Percentiles rank a stretch among this genome's conserved stretches.
These are phyloP conservation scores for Trichoderma citrinoviride DNA, from an alignment of 2,329 filamentous ascomycete species.

Conservation along the genomic window DNA sequence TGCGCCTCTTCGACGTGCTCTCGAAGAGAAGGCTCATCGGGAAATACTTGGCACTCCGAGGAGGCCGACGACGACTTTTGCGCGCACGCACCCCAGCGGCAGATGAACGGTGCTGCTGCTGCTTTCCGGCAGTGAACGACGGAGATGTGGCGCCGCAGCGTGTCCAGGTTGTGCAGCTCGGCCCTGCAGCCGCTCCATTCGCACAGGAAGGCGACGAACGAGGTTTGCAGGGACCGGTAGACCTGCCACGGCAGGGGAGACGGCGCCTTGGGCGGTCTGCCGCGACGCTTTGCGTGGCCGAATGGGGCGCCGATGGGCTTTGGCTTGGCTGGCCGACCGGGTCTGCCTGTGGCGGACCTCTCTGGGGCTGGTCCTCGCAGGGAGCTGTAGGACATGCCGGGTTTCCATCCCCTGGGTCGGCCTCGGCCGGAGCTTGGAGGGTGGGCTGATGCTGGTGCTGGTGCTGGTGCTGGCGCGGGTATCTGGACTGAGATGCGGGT, in stretches of 20 bases:
- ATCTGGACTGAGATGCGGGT: background rate
- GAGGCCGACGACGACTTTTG: too few species aligned
- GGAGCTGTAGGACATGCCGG: slow-evolving; percentile 33
- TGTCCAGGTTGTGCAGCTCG: slow-evolving; percentile 61
- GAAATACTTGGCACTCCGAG: too few species aligned
- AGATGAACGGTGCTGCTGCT: slow-evolving; percentile 20
- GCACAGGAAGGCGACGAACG: slow-evolving; percentile 54
- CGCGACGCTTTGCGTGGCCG: slow-evolving; percentile 39
- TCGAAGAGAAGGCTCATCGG: slow-evolving; percentile 40
- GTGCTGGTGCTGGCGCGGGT: background rate
- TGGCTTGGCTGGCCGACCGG: slow-evolving; percentile 31
- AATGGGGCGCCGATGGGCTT: slow-evolving; percentile 25
- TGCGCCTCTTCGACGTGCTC: slow-evolving; percentile 55
- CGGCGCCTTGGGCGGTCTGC: slow-evolving; percentile 42
- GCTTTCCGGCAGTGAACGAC: slow-evolving; percentile 45
- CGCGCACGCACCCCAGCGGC: slow-evolving; percentile 36
- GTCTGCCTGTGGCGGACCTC: slow-evolving; percentile 24
- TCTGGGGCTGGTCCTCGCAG: slow-evolving; percentile 23
- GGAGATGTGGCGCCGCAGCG: slow-evolving; percentile 53
- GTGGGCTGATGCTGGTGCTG: background rate
- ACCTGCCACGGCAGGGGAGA: slow-evolving; percentile 41
- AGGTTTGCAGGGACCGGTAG: slow-evolving; percentile 43
- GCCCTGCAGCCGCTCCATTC: slow-evolving; percentile 60
- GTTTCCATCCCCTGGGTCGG: slow-evolving; percentile 47
- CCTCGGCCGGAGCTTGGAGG: slow-evolving; percentile 33